Percentiles rank a stretch among this genome's conserved stretches.
phyloP scores from a whole-genome alignment of 768 basidiomycete species.

The Boletus speciosus region DNA sequence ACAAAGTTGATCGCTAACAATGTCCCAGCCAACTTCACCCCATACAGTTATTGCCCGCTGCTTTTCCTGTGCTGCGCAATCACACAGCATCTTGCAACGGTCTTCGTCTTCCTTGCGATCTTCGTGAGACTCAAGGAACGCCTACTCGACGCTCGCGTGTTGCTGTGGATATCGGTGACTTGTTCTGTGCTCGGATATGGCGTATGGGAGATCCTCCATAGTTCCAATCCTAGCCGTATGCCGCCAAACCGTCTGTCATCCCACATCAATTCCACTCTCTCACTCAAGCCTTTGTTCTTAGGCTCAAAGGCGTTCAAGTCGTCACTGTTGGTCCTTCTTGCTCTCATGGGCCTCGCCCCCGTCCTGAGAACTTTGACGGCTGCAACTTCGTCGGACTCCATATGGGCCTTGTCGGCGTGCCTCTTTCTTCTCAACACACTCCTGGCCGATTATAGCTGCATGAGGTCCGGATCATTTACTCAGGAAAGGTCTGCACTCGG shows the following conservation, averaged over 20 bases:
- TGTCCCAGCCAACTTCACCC: slow-evolving; percentile 68
- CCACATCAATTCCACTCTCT: not conserved
- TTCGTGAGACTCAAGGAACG: slow-evolving; percentile 70
- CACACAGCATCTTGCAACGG: slow-evolving; percentile 78
- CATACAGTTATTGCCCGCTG: slow-evolving; percentile 72
- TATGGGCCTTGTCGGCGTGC: slow-evolving; percentile 89
- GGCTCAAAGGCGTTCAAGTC: slow-evolving; percentile 75
- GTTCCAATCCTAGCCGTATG: slow-evolving; percentile 29
- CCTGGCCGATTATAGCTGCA: slow-evolving; percentile 75
- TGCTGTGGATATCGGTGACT: slow-evolving; percentile 61
- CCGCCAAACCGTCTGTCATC: slow-evolving; percentile 26
- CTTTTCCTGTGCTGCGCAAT: slow-evolving; percentile 70
- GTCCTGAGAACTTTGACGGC: slow-evolving; percentile 89
- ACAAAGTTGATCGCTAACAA: slow-evolving; percentile 11
- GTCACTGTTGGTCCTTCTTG: slow-evolving; percentile 81
- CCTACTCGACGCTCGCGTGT: slow-evolving; percentile 60
- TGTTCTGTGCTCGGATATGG: slow-evolving; percentile 61
- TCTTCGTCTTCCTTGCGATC: slow-evolving; percentile 76
- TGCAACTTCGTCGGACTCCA: slow-evolving; percentile 94
- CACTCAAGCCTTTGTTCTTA: slow-evolving; percentile 28
- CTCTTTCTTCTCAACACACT: slow-evolving; percentile 81
- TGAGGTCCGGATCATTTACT: slow-evolving; percentile 39
- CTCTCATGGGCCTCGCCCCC: slow-evolving; percentile 86
- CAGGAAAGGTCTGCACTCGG: slow-evolving; percentile 54
- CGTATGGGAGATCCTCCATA: slow-evolving; percentile 56